Percentiles rank a stretch among this genome's conserved stretches.
phyloP scores from a whole-genome alignment of 2,329 filamentous ascomycete genomes.

The Fusarium graminum region DNA sequence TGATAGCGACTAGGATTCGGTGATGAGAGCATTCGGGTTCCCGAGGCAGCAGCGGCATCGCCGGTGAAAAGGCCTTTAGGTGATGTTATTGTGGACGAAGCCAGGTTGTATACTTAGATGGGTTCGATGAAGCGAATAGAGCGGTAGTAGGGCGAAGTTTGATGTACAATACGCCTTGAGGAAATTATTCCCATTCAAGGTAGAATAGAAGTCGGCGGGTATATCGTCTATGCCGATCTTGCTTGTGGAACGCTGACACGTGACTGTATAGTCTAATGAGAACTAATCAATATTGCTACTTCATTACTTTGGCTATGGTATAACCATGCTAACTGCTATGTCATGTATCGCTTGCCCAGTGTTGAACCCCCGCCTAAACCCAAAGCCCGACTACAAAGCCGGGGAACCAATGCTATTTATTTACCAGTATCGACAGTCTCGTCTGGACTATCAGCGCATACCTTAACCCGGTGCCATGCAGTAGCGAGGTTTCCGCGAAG shows the following conservation, averaged over 20 bases:
- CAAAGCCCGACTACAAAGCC: not conserved
- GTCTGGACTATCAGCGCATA: conserved; percentile 53
- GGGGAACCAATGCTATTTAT: conserved; percentile 9
- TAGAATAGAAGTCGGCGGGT: conserved; percentile 35
- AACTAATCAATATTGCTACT: not conserved
- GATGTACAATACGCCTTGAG: conserved; percentile 41
- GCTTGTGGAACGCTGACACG: not conserved
- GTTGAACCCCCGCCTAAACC: conserved; percentile 1
- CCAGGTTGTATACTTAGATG: conserved; percentile 47
- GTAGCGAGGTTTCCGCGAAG: conserved; percentile 74
- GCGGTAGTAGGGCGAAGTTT: conserved; percentile 15
- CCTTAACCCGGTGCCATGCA: conserved; percentile 72
- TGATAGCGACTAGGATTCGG: conserved; percentile 48
- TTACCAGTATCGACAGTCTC: not conserved
- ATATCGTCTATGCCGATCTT: not conserved
- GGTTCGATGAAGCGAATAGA: conserved; percentile 36
- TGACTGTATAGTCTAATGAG: not conserved
- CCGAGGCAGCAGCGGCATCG: not conserved
- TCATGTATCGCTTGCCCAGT: conserved; percentile 5
- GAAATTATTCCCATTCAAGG: conserved; percentile 35
- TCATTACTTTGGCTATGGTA: not conserved
- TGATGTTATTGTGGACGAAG: conserved; percentile 6
- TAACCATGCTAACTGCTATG: not conserved
- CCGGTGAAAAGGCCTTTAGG: not conserved
- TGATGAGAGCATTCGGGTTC: not conserved